Evolutionary conservation across 163 green algal species (phyloP), one percentile per base, ranked within the genome.

Genomic region (Chlamydomonas reinhardtii): DNA sequence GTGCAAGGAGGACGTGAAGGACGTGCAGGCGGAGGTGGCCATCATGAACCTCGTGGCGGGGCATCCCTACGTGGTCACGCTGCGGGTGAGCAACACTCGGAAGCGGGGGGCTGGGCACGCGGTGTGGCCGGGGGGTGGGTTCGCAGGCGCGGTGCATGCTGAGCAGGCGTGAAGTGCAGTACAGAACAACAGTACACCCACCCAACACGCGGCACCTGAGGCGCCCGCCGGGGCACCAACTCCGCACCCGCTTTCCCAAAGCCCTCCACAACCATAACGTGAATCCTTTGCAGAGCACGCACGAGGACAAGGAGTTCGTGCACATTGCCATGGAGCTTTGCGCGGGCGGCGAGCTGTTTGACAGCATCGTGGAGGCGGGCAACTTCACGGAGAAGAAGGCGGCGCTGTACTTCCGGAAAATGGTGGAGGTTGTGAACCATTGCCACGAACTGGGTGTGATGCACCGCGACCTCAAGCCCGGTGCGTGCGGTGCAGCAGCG

Each of bases 271-370:
- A n/a, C n/a, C n/a, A n/a, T n/a, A n/a, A n/a, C n/a, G n/a, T n/a
- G n/a, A n/a, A n/a, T n/a, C n/a, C n/a, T n/a, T n/a, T 92, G 34
- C 79, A 95, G 74, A 91, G 76, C 25, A 93, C 91, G 24, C 95
- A 95, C 76, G 96, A 98, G 88, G 96, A 98, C 87, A 90, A 92
- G 37, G 90, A 93, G 39, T 85, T 91, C 76, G 94, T 98, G 11
- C 94, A 98, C 89, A 92, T 98, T 48, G 91, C 95, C 0, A 96
- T 98, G 92, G 95, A 98, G 78, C 89, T 98, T 19, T 98, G 95
- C 82, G 89, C 85, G 0, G 96, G 96, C 27, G 96, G 96, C 3
- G 95, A 98, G 91, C 93, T 98, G 31, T 97, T 98, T 91, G 95
- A 97, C 73, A 91, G 90, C 66, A 98, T 99, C 81, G 95, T 98